phyloP scores from a whole-genome alignment of 495 filamentous ascomycete species.

The Hamigera avellanea region DNA sequence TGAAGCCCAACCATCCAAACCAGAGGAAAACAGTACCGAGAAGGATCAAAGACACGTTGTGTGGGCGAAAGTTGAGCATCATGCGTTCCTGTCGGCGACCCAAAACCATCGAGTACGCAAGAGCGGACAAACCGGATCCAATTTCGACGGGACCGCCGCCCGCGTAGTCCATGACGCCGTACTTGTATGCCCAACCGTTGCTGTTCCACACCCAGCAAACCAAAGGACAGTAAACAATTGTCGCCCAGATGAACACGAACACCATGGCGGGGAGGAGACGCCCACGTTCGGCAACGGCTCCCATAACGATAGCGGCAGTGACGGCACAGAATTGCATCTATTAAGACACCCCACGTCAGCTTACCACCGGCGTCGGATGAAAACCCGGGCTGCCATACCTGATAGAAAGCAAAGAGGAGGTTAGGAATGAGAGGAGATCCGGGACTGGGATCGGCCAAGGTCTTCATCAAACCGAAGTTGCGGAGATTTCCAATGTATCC shows the following conservation, averaged over 20 bases:
- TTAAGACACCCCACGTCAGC: slow-evolving; percentile 1
- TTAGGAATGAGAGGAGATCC: slow-evolving; percentile 52
- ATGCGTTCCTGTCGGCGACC: slow-evolving; percentile 97
- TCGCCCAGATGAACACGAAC: slow-evolving; percentile 92
- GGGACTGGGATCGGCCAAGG: slow-evolving; percentile 48
- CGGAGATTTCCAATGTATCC: slow-evolving; percentile 56
- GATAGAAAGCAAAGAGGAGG: slow-evolving; percentile 55
- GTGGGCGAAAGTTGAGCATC: slow-evolving; percentile 92
- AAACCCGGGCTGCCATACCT: slow-evolving; percentile 35
- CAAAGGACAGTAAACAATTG: slow-evolving; percentile 91
- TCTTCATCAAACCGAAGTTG: slow-evolving; percentile 56
- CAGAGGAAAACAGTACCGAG: slow-evolving; percentile 92
- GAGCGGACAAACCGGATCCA: slow-evolving; percentile 78
- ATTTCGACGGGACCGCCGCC: slow-evolving; percentile 98
- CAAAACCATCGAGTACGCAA: slow-evolving; percentile 92
- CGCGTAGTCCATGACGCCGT: slow-evolving; percentile 92
- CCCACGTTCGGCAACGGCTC: slow-evolving; percentile 86
- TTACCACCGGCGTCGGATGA: slow-evolving; percentile 1
- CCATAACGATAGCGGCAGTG: slow-evolving; percentile 86
- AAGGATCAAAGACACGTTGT: slow-evolving; percentile 96
- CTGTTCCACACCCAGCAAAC: slow-evolving; percentile 93
- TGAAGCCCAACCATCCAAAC: slow-evolving; percentile 99
- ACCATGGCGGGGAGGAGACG: slow-evolving; percentile 92
- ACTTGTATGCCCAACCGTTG: slow-evolving; percentile 87
- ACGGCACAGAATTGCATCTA: slow-evolving; percentile 95